Base-by-base conservation (phyloP, 768 basidiomycete genomes). In the Trametes maxima region DNA sequence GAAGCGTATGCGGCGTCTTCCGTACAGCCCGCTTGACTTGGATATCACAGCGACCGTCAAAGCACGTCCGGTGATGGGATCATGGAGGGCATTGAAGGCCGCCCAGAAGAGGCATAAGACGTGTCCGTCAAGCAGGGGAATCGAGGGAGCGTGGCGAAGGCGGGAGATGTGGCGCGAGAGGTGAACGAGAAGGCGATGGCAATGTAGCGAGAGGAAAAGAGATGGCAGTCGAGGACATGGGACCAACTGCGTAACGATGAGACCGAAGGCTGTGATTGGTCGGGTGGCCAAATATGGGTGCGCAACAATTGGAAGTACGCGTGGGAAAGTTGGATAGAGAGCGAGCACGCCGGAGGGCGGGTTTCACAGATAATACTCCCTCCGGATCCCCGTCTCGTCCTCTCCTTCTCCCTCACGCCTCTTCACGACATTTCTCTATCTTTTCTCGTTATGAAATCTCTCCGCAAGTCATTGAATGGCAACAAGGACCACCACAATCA, bases 381-480 rank as follows among this genome's bases (percentile, higher is more conserved):
- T 54, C 36, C 62, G 59, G 59, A 43, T 54, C 28, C 52, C 17
- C 12, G 55, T 54, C 53, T 68, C 54, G 51, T 67, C 62, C 37
- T 62, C 64, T 67, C 63, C 67, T 65, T 62, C 58, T 53, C 63
- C 28, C 57, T 67, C 63, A 68, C 68, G 67, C 65, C 64, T 58
- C 62, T 59, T 69, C 53, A 67, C 69, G 68, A 68, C 64, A 57
- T 36, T 51, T 64, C 62, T 54, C 67, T 66, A 63, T 60, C 57
- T 55, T 66, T 63, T 33, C 64, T 19, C 67, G 71, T 72, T 69
- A 94, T 95, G 91, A 93, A 92, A 80, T 82, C 86, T 35, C 82
- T 94, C 45, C 84, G 92, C 58, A 91, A 94, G 74, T 92, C 90
- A 39, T 83, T 93, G 71, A 88, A 85, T 70, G 79, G 81, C 49